Evolutionary conservation across 768 basidiomycete species (phyloP).

Genomic region (Rhodotorula kratochvilovae): DNA sequence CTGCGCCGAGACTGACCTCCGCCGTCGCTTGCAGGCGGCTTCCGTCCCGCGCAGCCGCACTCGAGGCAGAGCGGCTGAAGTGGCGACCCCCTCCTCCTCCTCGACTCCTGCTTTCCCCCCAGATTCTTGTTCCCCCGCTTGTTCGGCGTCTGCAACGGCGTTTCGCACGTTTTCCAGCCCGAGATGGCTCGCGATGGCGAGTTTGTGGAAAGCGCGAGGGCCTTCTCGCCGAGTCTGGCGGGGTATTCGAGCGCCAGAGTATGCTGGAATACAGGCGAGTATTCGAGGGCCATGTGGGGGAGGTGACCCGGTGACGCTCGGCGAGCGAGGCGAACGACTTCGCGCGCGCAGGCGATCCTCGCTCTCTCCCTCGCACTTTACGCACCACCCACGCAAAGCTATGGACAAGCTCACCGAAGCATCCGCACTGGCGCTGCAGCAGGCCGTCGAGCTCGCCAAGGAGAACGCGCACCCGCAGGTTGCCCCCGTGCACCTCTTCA

Average conservation of each 20-base stretch:
- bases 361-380: background rate
- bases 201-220: too few species aligned
- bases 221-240: too few species aligned
- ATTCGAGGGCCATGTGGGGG: too few species aligned
- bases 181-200: too few species aligned
- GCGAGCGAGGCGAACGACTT: too few species aligned
- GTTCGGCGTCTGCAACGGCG: too few species aligned
- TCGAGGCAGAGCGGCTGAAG: background rate
- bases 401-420: constrained; percentile 30
- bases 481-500: constrained; percentile 71
- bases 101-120: background rate
- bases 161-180: too few species aligned
- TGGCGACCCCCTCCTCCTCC: background rate
- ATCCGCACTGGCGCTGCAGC: background rate
- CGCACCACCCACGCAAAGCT: background rate
- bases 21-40: background rate
- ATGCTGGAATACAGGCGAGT: too few species aligned
- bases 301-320: too few species aligned
- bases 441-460: constrained; percentile 24
- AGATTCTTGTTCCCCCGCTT: too few species aligned
- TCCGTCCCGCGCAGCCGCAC: background rate
- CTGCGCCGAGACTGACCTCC: background rate
- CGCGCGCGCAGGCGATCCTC: too few species aligned
- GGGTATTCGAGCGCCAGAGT: too few species aligned
- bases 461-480: constrained; percentile 28